Base-by-base conservation (phyloP, 768 basidiomycete genomes). In the Boletus tylopilopsis region DNA sequence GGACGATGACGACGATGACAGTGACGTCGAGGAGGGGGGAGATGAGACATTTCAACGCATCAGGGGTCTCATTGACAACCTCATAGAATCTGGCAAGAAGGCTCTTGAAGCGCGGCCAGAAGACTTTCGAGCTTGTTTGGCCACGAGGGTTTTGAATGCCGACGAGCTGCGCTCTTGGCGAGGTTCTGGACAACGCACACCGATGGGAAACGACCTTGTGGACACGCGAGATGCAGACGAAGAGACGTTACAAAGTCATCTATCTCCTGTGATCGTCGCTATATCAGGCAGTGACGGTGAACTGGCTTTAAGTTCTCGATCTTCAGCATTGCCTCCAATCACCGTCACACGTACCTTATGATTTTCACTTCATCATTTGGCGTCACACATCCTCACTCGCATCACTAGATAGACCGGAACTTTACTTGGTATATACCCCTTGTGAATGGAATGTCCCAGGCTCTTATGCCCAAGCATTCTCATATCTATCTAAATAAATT, bases 101-200 rank as follows among this genome's bases (percentile, higher is more conserved):
- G 89, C 89, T 2, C 74, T 91, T n/a, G 80, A 82, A 57, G 71
- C 68, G 30, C 79, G 73, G 22, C 68, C 77, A 1, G 71, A 73
- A 27, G 84, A 87, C 55, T 79, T 82, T 45, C 68, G 69, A 23
- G 62, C 65, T 18, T 75, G 73, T 55, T 67, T 78, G 11, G 71
- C 71, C 4, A 73, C 83, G 18, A 87, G 87, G 63, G 90, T 91
- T 8, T 72, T 92, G 16, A 82, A 76, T 47, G 80, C 83, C 37
- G 84, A 87, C 53, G 89, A 91, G 61, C 75, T 87, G 42, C 77
- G 79, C 38, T 71, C 74, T 13, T 86, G 85, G 81, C 74, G 72
- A 51, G 73, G 67, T 55, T 69, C 68, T 11, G 66, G 64, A 30
- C 64, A 62, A 43, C 58, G 49, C 29, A 36, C 23, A 37, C 53